Evolutionary conservation across 2,329 filamentous ascomycete species (phyloP), one percentile per base, ranked within the genome.

Genomic region (Botrytis galanthina): DNA sequence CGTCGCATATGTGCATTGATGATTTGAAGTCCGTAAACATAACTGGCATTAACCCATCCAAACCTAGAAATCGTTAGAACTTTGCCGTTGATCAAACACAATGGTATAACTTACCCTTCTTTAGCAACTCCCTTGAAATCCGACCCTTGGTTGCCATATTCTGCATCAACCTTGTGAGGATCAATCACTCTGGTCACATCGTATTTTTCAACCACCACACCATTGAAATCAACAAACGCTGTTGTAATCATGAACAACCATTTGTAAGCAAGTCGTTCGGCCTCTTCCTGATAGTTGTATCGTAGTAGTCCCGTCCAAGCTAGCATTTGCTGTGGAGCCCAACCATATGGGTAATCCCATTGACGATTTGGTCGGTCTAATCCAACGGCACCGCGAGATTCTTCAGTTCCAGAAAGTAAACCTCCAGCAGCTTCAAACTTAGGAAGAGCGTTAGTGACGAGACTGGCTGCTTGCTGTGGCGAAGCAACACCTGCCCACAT

Each of bases 211-310:
- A 98, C 96, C 2, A 99, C 95, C 14, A 98, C 94, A 57, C 96
- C 96, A 81, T 98, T 98, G 86, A 95, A 98, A 82, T 99, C 95
- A 75, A 98, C 95, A 84, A 98, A 98, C 0, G 96, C 95, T 84
- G 97, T 98, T 74, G 94, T 98, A 80, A 98, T 94, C 95, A 98
- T 98, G 82, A 95, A 97, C 71, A 98, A 85, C 96, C 96, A 99
- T 83, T 96, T 94, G 84, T 99, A 99, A 0, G 94, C 93, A 76
- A 99, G 84, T 48, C 94, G 87, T 84, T 97, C 93, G 1, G 94
- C 94, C 75, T 98, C 95, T 37, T 95, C 93, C 42, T 92, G 90
- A 81, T 97, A 98, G 72, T 95, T 94, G 81, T 98, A 99, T 29
- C 95, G 91, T 79, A 94, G 88, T 74, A 99, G 85, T 4, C 95